phyloP scores from a whole-genome alignment of 441 rosid genomes.

The Raphanus hybrid region DNA sequence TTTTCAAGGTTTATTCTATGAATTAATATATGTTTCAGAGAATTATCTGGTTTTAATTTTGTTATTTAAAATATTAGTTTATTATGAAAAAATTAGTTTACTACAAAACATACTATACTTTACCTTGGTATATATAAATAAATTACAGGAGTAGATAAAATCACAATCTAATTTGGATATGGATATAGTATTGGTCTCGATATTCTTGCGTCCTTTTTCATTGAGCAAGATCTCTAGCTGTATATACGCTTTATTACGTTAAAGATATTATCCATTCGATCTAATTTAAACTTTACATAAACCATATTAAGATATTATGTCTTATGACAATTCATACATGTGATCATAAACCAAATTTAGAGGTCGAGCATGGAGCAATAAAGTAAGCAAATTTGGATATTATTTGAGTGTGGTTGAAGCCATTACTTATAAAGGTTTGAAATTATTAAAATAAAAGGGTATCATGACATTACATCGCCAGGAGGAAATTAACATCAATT shows the following conservation, averaged over 20 bases:
- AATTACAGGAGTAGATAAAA: neutral
- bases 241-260: neutral
- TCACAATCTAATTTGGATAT: constrained; percentile 3
- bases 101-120: neutral
- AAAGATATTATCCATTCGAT: neutral
- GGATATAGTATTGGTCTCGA: constrained; percentile 4
- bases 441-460: constrained; percentile 18
- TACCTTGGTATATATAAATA: neutral
- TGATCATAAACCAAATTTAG: constrained; percentile 19
- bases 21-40: neutral
- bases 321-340: constrained; percentile 10
- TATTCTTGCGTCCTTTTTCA: neutral
- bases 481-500: constrained; percentile 10
- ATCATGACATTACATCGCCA: constrained; percentile 32
- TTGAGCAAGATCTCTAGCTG: neutral
- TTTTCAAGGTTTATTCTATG: constrained; percentile 9
- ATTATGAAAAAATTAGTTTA: neutral
- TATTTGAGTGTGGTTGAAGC: constrained; percentile 27
- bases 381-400: constrained; percentile 10
- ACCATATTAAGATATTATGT: constrained; percentile 7
- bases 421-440: constrained; percentile 25
- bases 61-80: neutral
- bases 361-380: constrained; percentile 26
- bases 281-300: constrained; percentile 16
- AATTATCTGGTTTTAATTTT: neutral